Percentiles rank a stretch among this genome's conserved stretches.
Conservation (phyloP, 2,329 filamentous ascomycete genomes). For the Penicillium sp. region DNA sequence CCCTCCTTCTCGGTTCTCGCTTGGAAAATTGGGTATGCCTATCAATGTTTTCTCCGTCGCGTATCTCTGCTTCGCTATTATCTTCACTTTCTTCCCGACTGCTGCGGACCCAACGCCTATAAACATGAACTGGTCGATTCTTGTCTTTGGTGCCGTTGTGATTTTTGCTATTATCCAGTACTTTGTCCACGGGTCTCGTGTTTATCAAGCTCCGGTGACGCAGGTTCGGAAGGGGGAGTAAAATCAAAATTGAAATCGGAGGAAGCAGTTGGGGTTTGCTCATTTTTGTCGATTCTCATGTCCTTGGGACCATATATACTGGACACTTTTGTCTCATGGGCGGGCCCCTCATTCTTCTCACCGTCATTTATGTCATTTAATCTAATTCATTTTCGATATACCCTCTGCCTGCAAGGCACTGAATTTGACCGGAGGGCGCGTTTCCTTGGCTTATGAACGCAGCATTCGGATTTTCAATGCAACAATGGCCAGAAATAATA, state of each 20-base stretch:
- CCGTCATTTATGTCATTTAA: constrained; percentile 10
- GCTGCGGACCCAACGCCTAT: constrained; percentile 22
- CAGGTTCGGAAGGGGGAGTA: constrained; percentile 25
- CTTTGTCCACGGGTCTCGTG: constrained; percentile 21
- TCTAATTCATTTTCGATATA: constrained; percentile 13
- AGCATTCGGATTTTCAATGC: neutral
- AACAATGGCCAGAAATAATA: neutral
- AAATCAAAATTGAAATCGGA: neutral
- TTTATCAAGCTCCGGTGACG: constrained; percentile 27
- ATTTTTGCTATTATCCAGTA: constrained; percentile 28
- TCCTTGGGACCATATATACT: neutral
- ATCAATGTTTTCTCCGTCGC: constrained; percentile 33
- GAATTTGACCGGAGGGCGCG: neutral
- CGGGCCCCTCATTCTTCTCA: constrained; percentile 1
- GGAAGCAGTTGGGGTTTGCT: neutral
- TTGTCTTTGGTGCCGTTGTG: constrained; percentile 27
- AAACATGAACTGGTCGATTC: constrained; percentile 31
- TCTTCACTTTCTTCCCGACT: constrained; percentile 37
- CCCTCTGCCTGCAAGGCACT: neutral
- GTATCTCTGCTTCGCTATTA: constrained; percentile 32
- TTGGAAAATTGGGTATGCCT: constrained; percentile 30
- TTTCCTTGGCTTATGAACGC: neutral
- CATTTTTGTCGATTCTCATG: neutral
- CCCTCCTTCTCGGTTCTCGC: constrained; percentile 26
- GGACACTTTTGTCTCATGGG: neutral